Conservation (phyloP, 306 rosid species). For the Hippophae tibetana region DNA sequence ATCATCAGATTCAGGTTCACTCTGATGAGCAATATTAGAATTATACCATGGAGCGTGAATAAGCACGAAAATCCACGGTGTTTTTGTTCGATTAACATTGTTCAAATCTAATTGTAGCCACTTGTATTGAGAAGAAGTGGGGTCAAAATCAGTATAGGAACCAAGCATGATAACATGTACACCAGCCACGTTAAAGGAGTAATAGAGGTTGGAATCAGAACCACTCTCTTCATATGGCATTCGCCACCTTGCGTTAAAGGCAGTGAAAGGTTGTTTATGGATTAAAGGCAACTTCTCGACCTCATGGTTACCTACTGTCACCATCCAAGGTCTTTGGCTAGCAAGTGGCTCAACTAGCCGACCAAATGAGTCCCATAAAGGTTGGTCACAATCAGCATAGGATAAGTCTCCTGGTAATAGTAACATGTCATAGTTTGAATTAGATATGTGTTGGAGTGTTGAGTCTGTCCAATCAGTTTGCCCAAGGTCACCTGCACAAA, state of each 20-base stretch:
- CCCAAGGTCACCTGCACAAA: slow-evolving; percentile 56
- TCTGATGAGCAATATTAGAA: slow-evolving; percentile 63
- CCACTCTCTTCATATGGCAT: slow-evolving; percentile 70
- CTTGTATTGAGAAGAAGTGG: slow-evolving; percentile 41
- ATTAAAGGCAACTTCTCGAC: slow-evolving; percentile 36
- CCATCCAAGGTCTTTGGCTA: slow-evolving; percentile 92
- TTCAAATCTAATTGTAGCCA: slow-evolving; percentile 60
- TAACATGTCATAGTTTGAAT: slow-evolving; percentile 54
- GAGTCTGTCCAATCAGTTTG: slow-evolving; percentile 73
- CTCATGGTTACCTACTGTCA: slow-evolving; percentile 79
- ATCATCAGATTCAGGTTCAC: slow-evolving; percentile 41
- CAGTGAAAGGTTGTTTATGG: slow-evolving; percentile 40
- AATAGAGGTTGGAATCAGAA: slow-evolving; percentile 70
- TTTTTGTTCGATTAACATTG: slow-evolving; percentile 36
- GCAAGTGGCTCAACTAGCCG: slow-evolving; percentile 68
- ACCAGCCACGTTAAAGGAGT: slow-evolving; percentile 65
- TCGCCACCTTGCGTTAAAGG: slow-evolving; percentile 74
- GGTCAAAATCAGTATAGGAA: slow-evolving; percentile 51
- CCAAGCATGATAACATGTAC: slow-evolving; percentile 83
- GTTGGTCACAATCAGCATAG: slow-evolving; percentile 41
- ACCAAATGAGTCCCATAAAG: slow-evolving; percentile 66
- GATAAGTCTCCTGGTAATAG: slow-evolving; percentile 73
- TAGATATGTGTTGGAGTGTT: slow-evolving; percentile 47
- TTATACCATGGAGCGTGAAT: slow-evolving; percentile 91
- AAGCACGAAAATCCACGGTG: slow-evolving; percentile 58